phyloP scores from a whole-genome alignment of 345 rosid species.

The Murraya paniculata region DNA sequence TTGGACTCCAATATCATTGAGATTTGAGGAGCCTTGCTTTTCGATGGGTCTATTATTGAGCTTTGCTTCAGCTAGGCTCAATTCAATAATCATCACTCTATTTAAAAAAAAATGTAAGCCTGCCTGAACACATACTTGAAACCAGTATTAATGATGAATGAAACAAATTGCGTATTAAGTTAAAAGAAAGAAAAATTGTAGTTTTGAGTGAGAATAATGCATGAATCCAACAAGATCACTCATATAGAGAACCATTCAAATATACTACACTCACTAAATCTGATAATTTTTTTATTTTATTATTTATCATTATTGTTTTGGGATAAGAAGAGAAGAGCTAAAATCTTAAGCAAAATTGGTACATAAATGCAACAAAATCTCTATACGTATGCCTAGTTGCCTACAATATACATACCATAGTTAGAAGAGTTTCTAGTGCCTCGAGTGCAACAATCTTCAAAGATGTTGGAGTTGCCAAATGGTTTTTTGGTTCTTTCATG shows the following conservation, averaged over 20 bases:
- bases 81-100: neutral
- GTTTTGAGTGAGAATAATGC: neutral
- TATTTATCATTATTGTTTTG: neutral
- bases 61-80: neutral
- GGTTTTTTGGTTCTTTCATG: slow-evolving; percentile 34
- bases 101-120: neutral
- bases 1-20: neutral
- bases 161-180: neutral
- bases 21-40: neutral
- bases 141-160: neutral
- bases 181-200: neutral
- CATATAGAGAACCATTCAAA: neutral
- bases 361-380: neutral
- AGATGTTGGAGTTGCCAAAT: slow-evolving; percentile 31
- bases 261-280: neutral
- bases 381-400: neutral
- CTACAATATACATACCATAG: slow-evolving; percentile 50
- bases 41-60: neutral
- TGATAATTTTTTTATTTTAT: neutral
- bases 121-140: neutral
- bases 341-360: neutral
- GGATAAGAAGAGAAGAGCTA: neutral
- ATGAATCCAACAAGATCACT: neutral
- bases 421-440: slow-evolving; percentile 69
- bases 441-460: slow-evolving; percentile 75